Evolutionary conservation across 177 flowering plant species (phyloP).

Genomic region (Telopea speciosissima): DNA sequence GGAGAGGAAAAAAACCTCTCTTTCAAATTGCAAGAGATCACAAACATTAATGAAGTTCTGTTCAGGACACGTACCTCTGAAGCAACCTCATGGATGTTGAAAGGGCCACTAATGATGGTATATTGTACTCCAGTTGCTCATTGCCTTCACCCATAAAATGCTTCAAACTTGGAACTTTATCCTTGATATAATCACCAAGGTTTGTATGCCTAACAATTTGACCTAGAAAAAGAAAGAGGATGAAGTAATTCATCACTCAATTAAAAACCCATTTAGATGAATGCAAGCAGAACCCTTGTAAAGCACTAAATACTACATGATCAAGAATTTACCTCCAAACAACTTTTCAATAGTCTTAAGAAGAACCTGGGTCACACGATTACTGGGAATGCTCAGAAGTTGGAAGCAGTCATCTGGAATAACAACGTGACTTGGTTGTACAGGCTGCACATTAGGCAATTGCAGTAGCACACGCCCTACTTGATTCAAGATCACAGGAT

Average conservation of each 20-base stretch:
- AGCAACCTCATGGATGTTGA: conserved; percentile 65
- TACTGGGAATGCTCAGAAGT: conserved; percentile 49
- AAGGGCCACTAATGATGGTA: conserved; percentile 73
- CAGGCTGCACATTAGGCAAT: conserved; percentile 20
- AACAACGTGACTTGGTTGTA: conserved; percentile 42
- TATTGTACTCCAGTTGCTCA: conserved; percentile 30
- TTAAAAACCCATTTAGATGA: not conserved
- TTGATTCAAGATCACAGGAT: conserved; percentile 52
- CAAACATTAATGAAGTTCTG: not conserved
- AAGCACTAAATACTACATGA: not conserved
- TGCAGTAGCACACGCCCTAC: conserved; percentile 71
- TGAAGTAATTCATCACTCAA: conserved; percentile 1
- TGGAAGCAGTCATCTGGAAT: conserved; percentile 82
- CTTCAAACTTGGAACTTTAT: conserved; percentile 67
- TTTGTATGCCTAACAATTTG: conserved; percentile 33
- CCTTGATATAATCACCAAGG: conserved; percentile 61
- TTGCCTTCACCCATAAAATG: conserved; percentile 36
- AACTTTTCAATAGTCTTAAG: too few relatives aligned
- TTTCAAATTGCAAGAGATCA: not conserved
- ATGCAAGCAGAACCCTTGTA: not conserved
- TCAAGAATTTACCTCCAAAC: conserved; percentile 50
- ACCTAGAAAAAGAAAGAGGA: conserved; percentile 30
- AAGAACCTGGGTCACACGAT: conserved; percentile 14
- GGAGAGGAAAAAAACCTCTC: too few relatives aligned
- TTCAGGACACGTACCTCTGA: conserved; percentile 50